A percentile compares a stretch with the other conserved stretches of the same genome.
Conservation (phyloP, 1,284 basidiomycete genomes). For the Marasmius sp. region DNA sequence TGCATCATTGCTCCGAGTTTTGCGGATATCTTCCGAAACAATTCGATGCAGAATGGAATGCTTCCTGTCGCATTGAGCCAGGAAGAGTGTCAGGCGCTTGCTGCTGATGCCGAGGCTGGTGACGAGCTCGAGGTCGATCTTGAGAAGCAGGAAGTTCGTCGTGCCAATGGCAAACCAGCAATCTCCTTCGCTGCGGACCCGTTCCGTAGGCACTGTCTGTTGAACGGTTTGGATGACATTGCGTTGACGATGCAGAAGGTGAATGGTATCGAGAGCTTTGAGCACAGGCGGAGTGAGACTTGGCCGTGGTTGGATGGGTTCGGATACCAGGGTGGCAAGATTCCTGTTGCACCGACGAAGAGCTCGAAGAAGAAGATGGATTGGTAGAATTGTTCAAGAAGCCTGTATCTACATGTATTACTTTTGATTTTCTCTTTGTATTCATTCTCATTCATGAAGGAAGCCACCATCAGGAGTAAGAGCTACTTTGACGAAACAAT, state of each 20-base stretch:
- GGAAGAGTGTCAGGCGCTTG: conserved; percentile 74
- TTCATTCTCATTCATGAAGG: too few species aligned
- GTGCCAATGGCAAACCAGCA: conserved; percentile 70
- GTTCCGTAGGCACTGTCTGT: conserved; percentile 88
- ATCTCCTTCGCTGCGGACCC: conserved; percentile 81
- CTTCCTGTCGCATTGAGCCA: conserved; percentile 81
- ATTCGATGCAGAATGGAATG: conserved; percentile 97
- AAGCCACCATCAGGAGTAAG: too few species aligned
- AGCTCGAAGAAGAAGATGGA: conserved; percentile 66
- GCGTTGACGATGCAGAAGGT: conserved; percentile 85
- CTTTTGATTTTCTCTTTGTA: too few species aligned
- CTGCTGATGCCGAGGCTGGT: conserved; percentile 80
- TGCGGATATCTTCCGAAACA: conserved; percentile 92
- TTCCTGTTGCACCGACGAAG: conserved; percentile 51
- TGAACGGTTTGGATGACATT: conserved; percentile 95
- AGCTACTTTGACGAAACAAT: too few species aligned
- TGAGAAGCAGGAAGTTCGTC: conserved; percentile 82
- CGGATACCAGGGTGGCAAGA: conserved; percentile 78
- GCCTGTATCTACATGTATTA: conserved; percentile 1
- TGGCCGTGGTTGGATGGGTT: conserved; percentile 97
- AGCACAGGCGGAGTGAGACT: conserved; percentile 67
- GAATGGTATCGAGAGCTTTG: conserved; percentile 71
- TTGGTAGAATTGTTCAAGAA: conserved; percentile 53
- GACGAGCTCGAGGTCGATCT: conserved; percentile 88
- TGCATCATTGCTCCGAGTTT: conserved; percentile 93